Evolutionary conservation across 108 stramenopile genomes (phyloP), one percentile per base, ranked within the genome.

Genomic region (Halocafeteria seosinensis): DNA sequence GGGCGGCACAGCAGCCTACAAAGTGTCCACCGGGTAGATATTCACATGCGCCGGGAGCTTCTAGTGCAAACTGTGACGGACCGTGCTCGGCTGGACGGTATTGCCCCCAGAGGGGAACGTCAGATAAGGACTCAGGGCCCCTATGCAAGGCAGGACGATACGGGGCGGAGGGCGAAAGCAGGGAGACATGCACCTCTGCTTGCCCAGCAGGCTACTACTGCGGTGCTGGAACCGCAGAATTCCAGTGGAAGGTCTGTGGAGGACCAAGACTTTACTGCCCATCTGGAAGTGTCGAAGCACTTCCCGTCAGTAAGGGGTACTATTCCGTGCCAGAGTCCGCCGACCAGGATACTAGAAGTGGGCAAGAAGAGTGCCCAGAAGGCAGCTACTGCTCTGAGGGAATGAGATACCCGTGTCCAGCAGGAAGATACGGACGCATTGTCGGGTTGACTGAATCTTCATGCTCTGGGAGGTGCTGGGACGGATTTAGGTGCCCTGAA

Each of bases 331-430:
- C 30, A 9, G 11, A 12, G 8, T 11, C 5, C 5, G 9, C 53
- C 27, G 13, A 17, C 2, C n/a, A n/a, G n/a, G n/a, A n/a, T n/a
- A 30, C 28, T n/a, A 33, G 57, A 17, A 30, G 34, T 2, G 28
- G n/a, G 34, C 5, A 59, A n/a, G 27, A 2, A 6, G n/a, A 3
- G 13, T 59, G 57, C 25, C 11, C 5, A 12, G 28, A 11, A 2
- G 57, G 57, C 57, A n/a, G 17, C 57, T 59, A 59, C n/a, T 59
- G 57, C 57, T 6, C 25, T 35, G n/a, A 17, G 34, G 57, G 57
- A 35, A 2, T 2, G 13, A 2, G 2, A 11, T 59, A 59, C 57
- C 5, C 13, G 12, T 59, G 57, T n/a, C 57, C 57, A 17, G 57
- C 57, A 13, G 57, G 57, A 2, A 11, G 28, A 35, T 59, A 59